These are phyloP conservation scores for Buddleja alternifolia DNA, from an alignment of 257 asterid genomes.

Conservation along the genomic window DNA sequence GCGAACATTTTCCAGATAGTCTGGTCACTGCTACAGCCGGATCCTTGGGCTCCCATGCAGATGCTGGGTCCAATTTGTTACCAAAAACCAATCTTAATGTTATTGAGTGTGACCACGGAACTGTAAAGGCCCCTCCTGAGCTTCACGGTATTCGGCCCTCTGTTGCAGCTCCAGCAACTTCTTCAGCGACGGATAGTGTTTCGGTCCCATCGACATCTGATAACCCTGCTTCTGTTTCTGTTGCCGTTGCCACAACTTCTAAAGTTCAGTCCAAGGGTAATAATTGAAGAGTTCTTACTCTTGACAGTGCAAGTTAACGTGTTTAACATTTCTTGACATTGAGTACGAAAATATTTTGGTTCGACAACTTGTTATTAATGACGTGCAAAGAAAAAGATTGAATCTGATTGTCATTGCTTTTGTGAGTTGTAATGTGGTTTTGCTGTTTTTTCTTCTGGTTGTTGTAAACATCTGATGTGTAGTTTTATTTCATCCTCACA, in stretches of 20 bases:
- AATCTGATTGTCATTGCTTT: neutral
- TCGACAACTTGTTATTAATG: neutral
- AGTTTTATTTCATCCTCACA: constrained; percentile 30
- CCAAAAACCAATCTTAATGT: constrained; percentile 31
- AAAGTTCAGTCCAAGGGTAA: constrained; percentile 78
- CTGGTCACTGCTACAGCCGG: constrained; percentile 35
- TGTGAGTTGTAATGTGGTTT: neutral
- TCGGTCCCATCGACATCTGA: constrained; percentile 49
- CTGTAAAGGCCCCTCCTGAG: constrained; percentile 30
- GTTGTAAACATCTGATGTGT: constrained; percentile 22
- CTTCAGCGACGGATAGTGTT: constrained; percentile 30
- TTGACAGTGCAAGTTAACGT: constrained; percentile 1
- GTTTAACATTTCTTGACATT: constrained; percentile 14
- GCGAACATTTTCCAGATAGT: constrained; percentile 37
- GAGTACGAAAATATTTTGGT: neutral
- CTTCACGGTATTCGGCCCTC: constrained; percentile 39
- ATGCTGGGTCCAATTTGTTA: constrained; percentile 38
- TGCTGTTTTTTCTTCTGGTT: neutral
- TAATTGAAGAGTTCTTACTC: constrained; percentile 10
- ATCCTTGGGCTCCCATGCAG: constrained; percentile 35
- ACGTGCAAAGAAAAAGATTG: constrained; percentile 11
- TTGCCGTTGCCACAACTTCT: constrained; percentile 47
- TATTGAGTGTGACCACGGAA: constrained; percentile 32
- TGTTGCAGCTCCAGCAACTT: constrained; percentile 36
- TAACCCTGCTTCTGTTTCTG: constrained; percentile 35